These are phyloP conservation scores for Lecanicillium sp. DNA, from an alignment of 2,329 filamentous ascomycete species.

Conservation along the genomic window DNA sequence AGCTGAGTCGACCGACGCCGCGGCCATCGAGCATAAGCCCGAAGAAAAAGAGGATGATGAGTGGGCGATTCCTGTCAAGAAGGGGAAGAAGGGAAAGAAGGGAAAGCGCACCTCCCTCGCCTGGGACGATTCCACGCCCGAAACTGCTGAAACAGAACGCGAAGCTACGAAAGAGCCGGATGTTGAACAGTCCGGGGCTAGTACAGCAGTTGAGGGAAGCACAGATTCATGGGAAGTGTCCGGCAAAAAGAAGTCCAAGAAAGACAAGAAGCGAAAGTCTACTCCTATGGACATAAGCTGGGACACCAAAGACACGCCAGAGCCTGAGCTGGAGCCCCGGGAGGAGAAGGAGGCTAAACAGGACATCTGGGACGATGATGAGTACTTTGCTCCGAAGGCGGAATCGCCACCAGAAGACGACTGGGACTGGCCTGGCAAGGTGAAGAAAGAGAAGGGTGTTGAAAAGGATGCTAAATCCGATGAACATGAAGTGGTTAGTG, in stretches of 20 bases:
- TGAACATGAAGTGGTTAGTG: conserved; percentile 8
- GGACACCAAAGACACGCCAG: neutral
- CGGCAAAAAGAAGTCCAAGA: conserved; percentile 19
- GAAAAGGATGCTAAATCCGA: neutral
- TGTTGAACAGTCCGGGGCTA: neutral
- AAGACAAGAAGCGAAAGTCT: conserved; percentile 27
- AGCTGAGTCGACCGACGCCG: neutral
- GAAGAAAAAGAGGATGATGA: conserved; percentile 14
- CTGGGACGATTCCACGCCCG: neutral
- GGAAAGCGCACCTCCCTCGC: conserved; percentile 14
- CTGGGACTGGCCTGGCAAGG: neutral
- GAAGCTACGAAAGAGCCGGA: neutral
- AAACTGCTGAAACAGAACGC: neutral
- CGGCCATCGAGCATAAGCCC: conserved; percentile 1
- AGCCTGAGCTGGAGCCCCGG: neutral
- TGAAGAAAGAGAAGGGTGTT: conserved; percentile 4
- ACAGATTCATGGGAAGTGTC: neutral
- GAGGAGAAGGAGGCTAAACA: conserved; percentile 10
- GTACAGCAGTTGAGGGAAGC: no score
- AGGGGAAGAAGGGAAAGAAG: conserved; percentile 34
- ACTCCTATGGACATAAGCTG: conserved; percentile 6
- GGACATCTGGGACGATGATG: conserved; percentile 17
- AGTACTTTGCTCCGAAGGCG: conserved; percentile 11
- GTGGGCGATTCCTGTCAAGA: conserved; percentile 28
- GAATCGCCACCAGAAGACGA: neutral